Evolutionary conservation across 257 asterid species (phyloP).

Genomic region (Verbascum thapsus): DNA sequence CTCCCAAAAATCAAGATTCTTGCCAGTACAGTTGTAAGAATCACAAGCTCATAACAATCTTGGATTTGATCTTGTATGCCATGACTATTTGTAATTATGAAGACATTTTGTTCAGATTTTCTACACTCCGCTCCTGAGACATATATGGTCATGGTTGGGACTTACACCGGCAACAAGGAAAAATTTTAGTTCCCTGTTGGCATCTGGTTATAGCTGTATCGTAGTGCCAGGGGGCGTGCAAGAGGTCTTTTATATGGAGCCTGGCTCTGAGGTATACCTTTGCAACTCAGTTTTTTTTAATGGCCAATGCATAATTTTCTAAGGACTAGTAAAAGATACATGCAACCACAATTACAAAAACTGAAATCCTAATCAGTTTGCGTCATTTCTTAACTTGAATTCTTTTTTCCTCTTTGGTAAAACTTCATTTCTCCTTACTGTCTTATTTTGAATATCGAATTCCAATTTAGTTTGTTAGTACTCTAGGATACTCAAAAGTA

Average conservation of each 20-base stretch:
- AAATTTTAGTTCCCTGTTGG: constrained; percentile 62
- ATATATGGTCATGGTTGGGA: constrained; percentile 96
- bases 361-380: no score
- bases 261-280: constrained; percentile 72
- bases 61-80: constrained; percentile 21
- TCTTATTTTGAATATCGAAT: no score
- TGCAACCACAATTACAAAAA: no score
- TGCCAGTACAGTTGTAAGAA: constrained; percentile 89
- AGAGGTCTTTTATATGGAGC: constrained; percentile 84
- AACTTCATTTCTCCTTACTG: no score
- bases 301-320: constrained; percentile 11
- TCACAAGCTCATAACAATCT: constrained; percentile 11
- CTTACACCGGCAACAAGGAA: constrained; percentile 78
- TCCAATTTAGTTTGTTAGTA: no score
- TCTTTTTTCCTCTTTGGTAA: no score
- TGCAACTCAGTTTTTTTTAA: constrained; percentile 15
- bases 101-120: constrained; percentile 61
- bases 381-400: no score
- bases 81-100: constrained; percentile 22
- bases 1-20: constrained; percentile 80
- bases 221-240: constrained; percentile 95
- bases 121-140: constrained; percentile 90
- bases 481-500: no score
- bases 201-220: constrained; percentile 84
- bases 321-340: background rate